These are phyloP conservation scores for Plectosphaerella plurivora DNA, from an alignment of 2,329 filamentous ascomycete genomes.

Conservation along the genomic window DNA sequence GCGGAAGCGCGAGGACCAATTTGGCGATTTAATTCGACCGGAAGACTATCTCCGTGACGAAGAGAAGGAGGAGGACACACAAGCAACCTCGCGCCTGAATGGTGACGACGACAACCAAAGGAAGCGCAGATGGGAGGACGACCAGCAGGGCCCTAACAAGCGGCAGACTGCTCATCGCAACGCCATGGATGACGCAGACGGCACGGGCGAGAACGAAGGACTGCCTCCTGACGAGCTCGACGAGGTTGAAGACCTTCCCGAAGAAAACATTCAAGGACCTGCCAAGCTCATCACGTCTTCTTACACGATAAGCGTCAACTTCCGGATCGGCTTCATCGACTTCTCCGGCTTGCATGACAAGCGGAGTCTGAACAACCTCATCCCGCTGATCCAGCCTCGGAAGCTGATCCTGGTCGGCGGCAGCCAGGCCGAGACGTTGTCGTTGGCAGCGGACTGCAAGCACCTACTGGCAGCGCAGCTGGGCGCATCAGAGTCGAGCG, in stretches of 20 bases:
- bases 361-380: slow-evolving; percentile 88
- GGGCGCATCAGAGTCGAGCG: slow-evolving; percentile 39
- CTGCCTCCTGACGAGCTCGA: slow-evolving; percentile 52
- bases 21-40: slow-evolving; percentile 86
- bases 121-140: slow-evolving; percentile 90
- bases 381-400: slow-evolving; percentile 87
- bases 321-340: slow-evolving; percentile 83
- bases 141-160: slow-evolving; percentile 45
- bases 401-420: slow-evolving; percentile 93
- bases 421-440: slow-evolving; percentile 69
- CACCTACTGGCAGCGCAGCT: slow-evolving; percentile 52
- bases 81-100: slow-evolving; percentile 46
- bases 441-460: slow-evolving; percentile 75
- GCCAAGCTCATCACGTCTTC: slow-evolving; percentile 67
- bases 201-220: slow-evolving; percentile 26
- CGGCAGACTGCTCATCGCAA: slow-evolving; percentile 45
- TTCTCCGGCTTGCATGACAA: slow-evolving; percentile 91
- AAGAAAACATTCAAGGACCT: slow-evolving; percentile 55
- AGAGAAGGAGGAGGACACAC: slow-evolving; percentile 74
- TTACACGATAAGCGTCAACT: slow-evolving; percentile 61
- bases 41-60: slow-evolving; percentile 93
- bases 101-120: slow-evolving; percentile 60
- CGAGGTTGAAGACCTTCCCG: slow-evolving; percentile 45
- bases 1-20: slow-evolving; percentile 79
- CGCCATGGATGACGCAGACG: slow-evolving; percentile 41